These are phyloP conservation scores for Postia placenta DNA, from an alignment of 768 basidiomycete species.

Conservation along the genomic window DNA sequence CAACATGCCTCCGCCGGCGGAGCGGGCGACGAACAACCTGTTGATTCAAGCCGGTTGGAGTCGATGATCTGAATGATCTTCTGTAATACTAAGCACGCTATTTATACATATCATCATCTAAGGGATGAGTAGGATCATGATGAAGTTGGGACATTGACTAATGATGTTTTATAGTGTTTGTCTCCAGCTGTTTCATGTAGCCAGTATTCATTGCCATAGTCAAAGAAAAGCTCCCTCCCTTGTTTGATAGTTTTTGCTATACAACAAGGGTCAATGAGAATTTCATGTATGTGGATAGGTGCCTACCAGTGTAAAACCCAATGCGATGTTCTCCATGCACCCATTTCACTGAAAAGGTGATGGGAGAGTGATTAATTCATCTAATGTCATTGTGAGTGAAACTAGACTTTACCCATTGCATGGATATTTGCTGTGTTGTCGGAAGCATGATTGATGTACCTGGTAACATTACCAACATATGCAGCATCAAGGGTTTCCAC, in stretches of 20 bases:
- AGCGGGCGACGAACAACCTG: conserved; percentile 20
- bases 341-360: conserved; percentile 15
- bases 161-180: too few relatives aligned
- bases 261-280: neutral
- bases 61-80: neutral
- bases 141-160: too few relatives aligned
- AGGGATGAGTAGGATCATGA: too few relatives aligned
- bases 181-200: neutral
- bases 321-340: conserved; percentile 33
- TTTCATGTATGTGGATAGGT: neutral
- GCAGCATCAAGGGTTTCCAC: conserved; percentile 31
- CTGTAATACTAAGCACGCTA: too few relatives aligned
- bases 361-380: neutral
- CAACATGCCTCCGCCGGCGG: conserved; percentile 11
- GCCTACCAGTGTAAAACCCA: conserved; percentile 31
- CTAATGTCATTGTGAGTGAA: neutral
- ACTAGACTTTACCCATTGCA: too few relatives aligned
- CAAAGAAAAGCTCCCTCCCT: conserved; percentile 30
- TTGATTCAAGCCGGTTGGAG: conserved; percentile 24
- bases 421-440: conserved; percentile 8
- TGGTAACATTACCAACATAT: conserved; percentile 36
- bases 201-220: conserved; percentile 30
- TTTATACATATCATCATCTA: too few relatives aligned
- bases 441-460: conserved; percentile 36
- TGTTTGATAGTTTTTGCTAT: conserved; percentile 22